Evolutionary conservation across 139 green algal species (phyloP).

Genomic region (Coccomyxa sp.): DNA sequence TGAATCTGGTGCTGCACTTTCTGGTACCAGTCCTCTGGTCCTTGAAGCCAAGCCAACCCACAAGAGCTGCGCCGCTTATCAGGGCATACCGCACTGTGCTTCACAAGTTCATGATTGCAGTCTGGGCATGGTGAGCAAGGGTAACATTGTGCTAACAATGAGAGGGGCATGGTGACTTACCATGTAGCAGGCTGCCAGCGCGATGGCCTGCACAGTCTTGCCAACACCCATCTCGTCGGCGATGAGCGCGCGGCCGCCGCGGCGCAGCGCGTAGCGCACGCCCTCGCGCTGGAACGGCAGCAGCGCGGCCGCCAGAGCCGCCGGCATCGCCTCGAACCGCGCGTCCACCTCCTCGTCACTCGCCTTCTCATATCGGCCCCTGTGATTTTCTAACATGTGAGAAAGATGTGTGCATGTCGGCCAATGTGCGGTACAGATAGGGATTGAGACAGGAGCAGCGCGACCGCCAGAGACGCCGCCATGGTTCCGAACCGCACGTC

Average conservation of each 20-base stretch:
- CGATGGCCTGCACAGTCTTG: slow-evolving; percentile 91
- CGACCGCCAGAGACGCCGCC: neutral
- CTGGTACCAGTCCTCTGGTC: too few species aligned
- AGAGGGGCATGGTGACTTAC: slow-evolving; percentile 13
- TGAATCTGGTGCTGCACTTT: too few species aligned
- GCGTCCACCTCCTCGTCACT: slow-evolving; percentile 33
- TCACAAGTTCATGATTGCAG: too few species aligned
- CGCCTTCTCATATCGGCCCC: neutral
- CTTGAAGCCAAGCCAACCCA: too few species aligned
- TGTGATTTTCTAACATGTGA: slow-evolving; percentile 2
- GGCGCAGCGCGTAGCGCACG: slow-evolving; percentile 72
- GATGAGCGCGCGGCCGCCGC: slow-evolving; percentile 73
- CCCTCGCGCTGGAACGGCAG: slow-evolving; percentile 66
- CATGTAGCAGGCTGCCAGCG: slow-evolving; percentile 78
- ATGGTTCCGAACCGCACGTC: too few species aligned
- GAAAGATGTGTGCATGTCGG: neutral
- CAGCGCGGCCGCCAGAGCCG: slow-evolving; percentile 42
- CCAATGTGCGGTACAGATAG: neutral
- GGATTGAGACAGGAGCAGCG: neutral
- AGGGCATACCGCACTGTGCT: too few species aligned
- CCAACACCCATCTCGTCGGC: slow-evolving; percentile 94
- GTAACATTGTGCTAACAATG: too few species aligned
- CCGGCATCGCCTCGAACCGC: slow-evolving; percentile 42
- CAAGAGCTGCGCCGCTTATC: too few species aligned
- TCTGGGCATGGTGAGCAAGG: too few species aligned